These are phyloP conservation scores for Irpex sp. DNA, from an alignment of 1,284 basidiomycete species.

Conservation along the genomic window DNA sequence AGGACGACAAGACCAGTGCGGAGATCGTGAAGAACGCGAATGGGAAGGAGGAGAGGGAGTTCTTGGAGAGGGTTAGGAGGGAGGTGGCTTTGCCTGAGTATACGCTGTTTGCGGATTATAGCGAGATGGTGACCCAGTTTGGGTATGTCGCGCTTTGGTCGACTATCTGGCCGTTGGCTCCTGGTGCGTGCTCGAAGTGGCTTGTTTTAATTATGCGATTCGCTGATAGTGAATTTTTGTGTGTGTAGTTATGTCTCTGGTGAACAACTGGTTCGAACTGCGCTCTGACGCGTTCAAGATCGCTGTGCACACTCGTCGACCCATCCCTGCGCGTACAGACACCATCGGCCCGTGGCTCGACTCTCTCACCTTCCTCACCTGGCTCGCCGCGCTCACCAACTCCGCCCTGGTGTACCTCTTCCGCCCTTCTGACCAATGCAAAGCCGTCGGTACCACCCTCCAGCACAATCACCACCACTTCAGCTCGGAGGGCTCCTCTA, in stretches of 20 bases:
- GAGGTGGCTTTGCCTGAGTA: conserved; percentile 86
- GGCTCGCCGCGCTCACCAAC: conserved; percentile 85
- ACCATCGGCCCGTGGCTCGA: conserved; percentile 95
- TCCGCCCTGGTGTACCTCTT: conserved; percentile 86
- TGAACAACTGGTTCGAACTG: conserved; percentile 91
- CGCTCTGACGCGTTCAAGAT: conserved; percentile 96
- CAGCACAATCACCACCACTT: conserved; percentile 19
- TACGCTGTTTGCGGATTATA: conserved; percentile 80
- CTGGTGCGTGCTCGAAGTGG: too few relatives aligned
- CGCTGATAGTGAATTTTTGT: background rate
- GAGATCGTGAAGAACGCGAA: conserved; percentile 33
- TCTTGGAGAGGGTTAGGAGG: conserved; percentile 72
- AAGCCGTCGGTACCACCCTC: conserved; percentile 26
- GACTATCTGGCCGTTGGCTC: conserved; percentile 92
- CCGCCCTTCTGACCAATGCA: conserved; percentile 32
- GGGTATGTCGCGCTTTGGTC: conserved; percentile 93
- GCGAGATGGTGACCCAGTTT: conserved; percentile 95
- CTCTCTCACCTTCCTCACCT: conserved; percentile 82
- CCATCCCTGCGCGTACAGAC: conserved; percentile 84
- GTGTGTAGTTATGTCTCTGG: conserved; percentile 58
- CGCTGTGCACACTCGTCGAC: conserved; percentile 79
- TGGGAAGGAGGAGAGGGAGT: conserved; percentile 63
- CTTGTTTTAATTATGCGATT: too few relatives aligned
- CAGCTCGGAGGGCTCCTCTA: conserved; percentile 28
- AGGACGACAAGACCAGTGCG: conserved; percentile 47